These are phyloP conservation scores for Didymella exigua DNA, from an alignment of 2,329 filamentous ascomycete species.

Conservation along the genomic window DNA sequence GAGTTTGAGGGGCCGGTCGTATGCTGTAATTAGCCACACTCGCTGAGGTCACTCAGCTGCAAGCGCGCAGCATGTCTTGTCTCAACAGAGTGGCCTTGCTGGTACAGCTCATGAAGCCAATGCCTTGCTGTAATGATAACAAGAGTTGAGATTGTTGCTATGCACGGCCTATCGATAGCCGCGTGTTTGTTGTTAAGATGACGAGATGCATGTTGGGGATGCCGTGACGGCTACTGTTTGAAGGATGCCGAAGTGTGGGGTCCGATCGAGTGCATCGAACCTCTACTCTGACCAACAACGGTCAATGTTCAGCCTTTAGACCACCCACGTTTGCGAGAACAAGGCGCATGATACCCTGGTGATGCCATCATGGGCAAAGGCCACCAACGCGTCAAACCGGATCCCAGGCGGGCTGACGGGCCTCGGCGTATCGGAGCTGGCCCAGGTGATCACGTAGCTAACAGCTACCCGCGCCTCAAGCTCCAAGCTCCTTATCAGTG, in stretches of 20 bases:
- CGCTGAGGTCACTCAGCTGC: neutral
- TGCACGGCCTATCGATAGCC: conserved; percentile 7
- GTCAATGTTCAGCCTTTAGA: conserved; percentile 34
- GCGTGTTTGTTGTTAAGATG: conserved; percentile 12
- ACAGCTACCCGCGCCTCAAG: conserved; percentile 31
- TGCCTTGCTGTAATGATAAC: neutral
- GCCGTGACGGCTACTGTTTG: conserved; percentile 36
- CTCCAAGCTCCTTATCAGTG: conserved; percentile 33
- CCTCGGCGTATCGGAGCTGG: conserved; percentile 42
- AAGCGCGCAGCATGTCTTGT: neutral
- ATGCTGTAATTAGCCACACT: conserved; percentile 13
- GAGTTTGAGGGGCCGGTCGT: conserved; percentile 23
- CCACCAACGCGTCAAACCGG: conserved; percentile 31
- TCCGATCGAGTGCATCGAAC: conserved; percentile 19
- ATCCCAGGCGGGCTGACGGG: conserved; percentile 30
- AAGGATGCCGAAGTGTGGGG: conserved; percentile 27
- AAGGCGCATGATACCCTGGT: conserved; percentile 42
- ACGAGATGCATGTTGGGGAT: conserved; percentile 17
- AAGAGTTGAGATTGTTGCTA: conserved; percentile 1
- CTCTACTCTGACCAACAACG: conserved; percentile 12
- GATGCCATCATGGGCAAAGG: conserved; percentile 37
- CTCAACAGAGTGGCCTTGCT: neutral
- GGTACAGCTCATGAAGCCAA: neutral
- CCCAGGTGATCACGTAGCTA: conserved; percentile 23
- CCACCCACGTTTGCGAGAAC: conserved; percentile 41